Conservation (phyloP, 2,329 filamentous ascomycete species). For the Teratosphaeriaceae sp. region DNA sequence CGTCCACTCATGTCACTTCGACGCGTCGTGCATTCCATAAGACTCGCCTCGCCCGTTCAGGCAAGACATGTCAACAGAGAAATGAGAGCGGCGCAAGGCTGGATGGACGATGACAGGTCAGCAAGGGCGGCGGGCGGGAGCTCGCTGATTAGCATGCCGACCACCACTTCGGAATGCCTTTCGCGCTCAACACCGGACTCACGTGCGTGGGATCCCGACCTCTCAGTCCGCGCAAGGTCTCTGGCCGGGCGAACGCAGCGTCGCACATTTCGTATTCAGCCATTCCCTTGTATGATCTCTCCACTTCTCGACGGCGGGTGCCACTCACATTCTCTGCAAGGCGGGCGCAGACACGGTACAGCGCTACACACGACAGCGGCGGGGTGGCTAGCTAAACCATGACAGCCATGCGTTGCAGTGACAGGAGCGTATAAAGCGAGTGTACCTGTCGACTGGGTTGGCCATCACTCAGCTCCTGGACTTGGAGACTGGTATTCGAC, state of each 20-base stretch:
- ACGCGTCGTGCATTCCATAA: too few relatives aligned
- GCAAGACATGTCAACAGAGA: conserved; percentile 11
- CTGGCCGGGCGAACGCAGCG: conserved; percentile 12
- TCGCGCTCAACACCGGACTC: conserved; percentile 12
- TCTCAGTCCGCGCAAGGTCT: conserved; percentile 14
- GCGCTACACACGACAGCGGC: conserved; percentile 4
- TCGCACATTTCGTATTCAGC: conserved; percentile 20
- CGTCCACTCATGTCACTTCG: too few relatives aligned
- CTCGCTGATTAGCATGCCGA: conserved; percentile 26
- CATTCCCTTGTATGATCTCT: conserved; percentile 18
- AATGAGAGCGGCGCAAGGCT: conserved; percentile 18
- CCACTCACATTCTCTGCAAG: conserved; percentile 21
- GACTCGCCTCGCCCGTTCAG: too few relatives aligned
- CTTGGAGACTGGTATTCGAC: conserved; percentile 7
- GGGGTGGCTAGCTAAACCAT: conserved; percentile 13
- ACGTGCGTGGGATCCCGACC: too few relatives aligned
- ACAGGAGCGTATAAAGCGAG: conserved; percentile 17
- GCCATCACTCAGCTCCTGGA: conserved; percentile 12
- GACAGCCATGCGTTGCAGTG: conserved; percentile 6
- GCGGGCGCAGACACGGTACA: conserved; percentile 9
- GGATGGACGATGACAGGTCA: too few relatives aligned
- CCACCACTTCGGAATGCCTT: conserved; percentile 22
- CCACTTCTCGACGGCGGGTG: conserved; percentile 1
- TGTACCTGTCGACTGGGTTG: conserved; percentile 6
- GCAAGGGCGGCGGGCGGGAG: conserved; percentile 24